Base-by-base conservation (phyloP, 495 filamentous ascomycete species). In the Hapsidospora chrysogenum region DNA sequence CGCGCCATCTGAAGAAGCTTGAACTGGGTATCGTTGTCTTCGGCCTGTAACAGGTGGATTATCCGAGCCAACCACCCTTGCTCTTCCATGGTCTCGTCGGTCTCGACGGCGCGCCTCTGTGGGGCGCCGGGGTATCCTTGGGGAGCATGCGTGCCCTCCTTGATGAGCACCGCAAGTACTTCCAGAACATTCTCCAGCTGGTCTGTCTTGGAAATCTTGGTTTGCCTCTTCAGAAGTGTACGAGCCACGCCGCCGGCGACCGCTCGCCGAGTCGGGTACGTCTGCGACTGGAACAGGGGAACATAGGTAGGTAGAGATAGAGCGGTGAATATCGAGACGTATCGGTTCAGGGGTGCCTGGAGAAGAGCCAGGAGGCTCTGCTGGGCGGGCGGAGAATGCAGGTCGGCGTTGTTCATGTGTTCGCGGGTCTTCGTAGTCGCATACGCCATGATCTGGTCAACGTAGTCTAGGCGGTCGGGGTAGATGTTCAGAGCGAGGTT, bases 401-500 rank as follows among this genome's bases (percentile, higher is more conserved):
- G 64, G 48, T 97, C 92, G 6, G 92, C 74, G 46, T 87, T 93
- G 51, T 92, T 92, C 30, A 85, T 75, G 55, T 85, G 82, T 48
- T 94, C 82, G 20, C 76, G 69, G 34, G 85, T 84, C 56, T 96
- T 94, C 46, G 76, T 66, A 40, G 80, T 78, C 30, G 89, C 86
- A 52, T 87, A 95, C 32, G 79, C 70, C 22, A 96, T 68, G 37
- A 95, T 74, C 54, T 95, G 85, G 51, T 97, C 86, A 30, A 96
- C 83, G 51, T 94, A 96, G 59, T 94, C 86, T 41, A 97, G 58
- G 34, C 76, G 72, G 25, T 89, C 77, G 3, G 92, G 87, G 46
- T 96, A 95, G 41, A 94, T 87, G 48, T 92, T 95, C 43, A 97
- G 66, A 9, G 89, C 83, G 32, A 97, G 70, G 48, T 96, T 95